Conservation (phyloP, 1,139 yeast genomes). For the Kluyveromyces sp. region DNA sequence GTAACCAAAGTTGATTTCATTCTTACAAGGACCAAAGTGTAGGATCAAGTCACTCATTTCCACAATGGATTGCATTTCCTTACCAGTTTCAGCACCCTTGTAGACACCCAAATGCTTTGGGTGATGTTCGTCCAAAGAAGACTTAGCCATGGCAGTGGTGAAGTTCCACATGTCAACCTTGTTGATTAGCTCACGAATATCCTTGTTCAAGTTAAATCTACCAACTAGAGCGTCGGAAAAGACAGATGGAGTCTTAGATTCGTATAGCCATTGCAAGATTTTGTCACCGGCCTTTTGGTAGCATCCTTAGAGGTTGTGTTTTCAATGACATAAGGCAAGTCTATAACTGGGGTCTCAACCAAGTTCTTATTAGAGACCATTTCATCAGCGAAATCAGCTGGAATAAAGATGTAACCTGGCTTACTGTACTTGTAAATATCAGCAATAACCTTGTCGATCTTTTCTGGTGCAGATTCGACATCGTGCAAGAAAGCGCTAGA, state of each 20-base stretch:
- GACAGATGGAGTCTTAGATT: conserved; percentile 50
- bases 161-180: conserved; percentile 31
- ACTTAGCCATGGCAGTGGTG: conserved; percentile 26
- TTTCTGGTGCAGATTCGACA: conserved; percentile 41
- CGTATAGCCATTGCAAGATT: conserved; percentile 45
- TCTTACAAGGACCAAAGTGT: conserved; percentile 44
- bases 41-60: conserved; percentile 39
- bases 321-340: conserved; percentile 18
- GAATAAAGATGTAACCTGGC: conserved; percentile 77
- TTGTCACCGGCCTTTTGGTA: conserved; percentile 37
- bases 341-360: conserved; percentile 27
- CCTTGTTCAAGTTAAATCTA: conserved; percentile 37
- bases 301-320: conserved; percentile 23
- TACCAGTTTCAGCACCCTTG: conserved; percentile 20
- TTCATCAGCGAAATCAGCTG: conserved; percentile 55
- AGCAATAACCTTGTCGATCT: conserved; percentile 57
- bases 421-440: conserved; percentile 49
- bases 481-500: conserved; percentile 48
- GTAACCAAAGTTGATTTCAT: conserved; percentile 52
- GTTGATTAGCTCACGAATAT: conserved; percentile 41
- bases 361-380: conserved; percentile 35
- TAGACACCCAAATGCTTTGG: conserved; percentile 58
- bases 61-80: conserved; percentile 16
- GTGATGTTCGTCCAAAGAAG: conserved; percentile 51
- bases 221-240: conserved; percentile 60